phyloP scores from a whole-genome alignment of 208 protist species.

The Phytomonas sp. region DNA sequence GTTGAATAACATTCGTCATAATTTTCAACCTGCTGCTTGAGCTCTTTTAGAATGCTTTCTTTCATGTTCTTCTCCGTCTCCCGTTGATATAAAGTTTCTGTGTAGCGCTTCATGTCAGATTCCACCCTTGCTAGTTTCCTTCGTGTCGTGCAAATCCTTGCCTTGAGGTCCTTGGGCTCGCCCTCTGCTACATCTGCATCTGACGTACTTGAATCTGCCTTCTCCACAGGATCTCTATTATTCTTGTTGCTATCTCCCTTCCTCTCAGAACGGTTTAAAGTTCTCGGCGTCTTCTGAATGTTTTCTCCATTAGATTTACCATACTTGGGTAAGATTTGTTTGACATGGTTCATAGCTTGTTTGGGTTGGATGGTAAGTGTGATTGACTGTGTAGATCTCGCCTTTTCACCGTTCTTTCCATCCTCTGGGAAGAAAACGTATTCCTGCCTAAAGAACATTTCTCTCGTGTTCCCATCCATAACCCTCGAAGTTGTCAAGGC shows the following conservation, averaged over 20 bases:
- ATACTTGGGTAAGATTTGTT: background rate
- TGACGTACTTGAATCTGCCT: background rate
- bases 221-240: background rate
- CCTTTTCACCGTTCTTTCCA: background rate
- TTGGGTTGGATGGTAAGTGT: background rate
- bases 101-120: background rate
- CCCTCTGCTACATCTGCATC: background rate
- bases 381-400: background rate
- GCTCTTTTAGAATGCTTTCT: slow-evolving; percentile 10
- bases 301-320: background rate
- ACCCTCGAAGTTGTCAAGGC: background rate
- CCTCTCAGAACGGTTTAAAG: background rate
- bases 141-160: background rate
- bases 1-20: slow-evolving; percentile 12
- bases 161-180: background rate
- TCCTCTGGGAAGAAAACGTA: background rate
- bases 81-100: slow-evolving; percentile 4
- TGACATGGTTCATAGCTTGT: background rate
- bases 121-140: background rate
- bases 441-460: background rate
- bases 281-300: background rate
- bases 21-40: slow-evolving; percentile 18
- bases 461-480: background rate
- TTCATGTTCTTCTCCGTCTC: slow-evolving; percentile 14
- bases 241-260: background rate